Evolutionary conservation across 1,284 basidiomycete genomes (phyloP), one percentile per base, ranked within the genome.

Genomic region (Rhodotorula sp.): DNA sequence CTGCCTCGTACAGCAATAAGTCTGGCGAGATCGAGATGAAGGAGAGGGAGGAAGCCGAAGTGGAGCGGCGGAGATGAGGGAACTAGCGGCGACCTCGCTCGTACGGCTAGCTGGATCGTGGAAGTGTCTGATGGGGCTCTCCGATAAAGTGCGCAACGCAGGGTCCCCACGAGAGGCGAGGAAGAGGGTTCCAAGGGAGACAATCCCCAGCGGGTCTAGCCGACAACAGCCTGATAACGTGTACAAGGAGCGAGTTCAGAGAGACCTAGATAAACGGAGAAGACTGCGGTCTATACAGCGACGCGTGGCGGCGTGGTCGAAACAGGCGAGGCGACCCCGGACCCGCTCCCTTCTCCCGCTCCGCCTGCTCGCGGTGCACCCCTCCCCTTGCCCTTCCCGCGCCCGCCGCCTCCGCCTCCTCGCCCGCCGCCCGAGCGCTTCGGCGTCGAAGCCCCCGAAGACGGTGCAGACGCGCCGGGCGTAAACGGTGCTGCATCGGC

Each of bases 371-470:
- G 36, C 48, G 25, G 48, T n/a, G 25, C 48, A 15, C 48, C 32
- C 32, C 53, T 0, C 19, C 53, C 32, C 27, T 34, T 54, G 21
- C 53, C 29, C 53, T 21, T 54, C 32, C 53, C 53, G 15, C 53
- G 53, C 21, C 57, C n/a, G 5, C 56, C 37, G 13, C 57, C 57
- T 3, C 57, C 36, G 17, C 56, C 37, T 39, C 56, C 56, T 27
- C 56, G 37, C 17, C 56, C 56, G 9, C 56, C 39, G 41, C 57
- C 39, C n/a, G 39, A 39, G 57, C n/a, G 57, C 57, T 44, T 58
- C 57, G 39, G 19, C 15, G 57, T 32, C 19, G 39, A 29, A 19
- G 39, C 9, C 19, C 39, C 57, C 17, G 29, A 58, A 8, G 57
- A 25, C 19, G 39, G 29, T 9, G 39, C 57, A n/a, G 57, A 58